Evolutionary conservation across 108 stramenopile species (phyloP).

Genomic region (Cylindrotheca fusiformis): DNA sequence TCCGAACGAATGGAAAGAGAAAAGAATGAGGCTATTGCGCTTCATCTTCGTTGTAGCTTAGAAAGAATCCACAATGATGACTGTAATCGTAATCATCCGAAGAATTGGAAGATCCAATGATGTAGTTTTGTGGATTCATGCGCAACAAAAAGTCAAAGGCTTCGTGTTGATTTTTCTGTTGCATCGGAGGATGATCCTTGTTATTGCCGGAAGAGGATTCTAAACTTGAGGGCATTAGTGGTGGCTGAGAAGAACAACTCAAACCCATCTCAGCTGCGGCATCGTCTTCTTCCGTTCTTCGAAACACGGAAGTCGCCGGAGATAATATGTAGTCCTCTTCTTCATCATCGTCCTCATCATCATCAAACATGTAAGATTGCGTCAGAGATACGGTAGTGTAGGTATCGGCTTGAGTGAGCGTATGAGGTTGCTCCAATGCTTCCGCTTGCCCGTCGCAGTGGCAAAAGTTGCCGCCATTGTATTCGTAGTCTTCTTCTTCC

Average conservation of each 20-base stretch:
- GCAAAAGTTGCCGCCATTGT: not conserved
- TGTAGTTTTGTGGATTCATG: conserved; percentile 26
- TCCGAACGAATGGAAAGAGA: too few species aligned
- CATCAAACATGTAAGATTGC: conserved; percentile 1
- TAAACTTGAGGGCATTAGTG: not conserved
- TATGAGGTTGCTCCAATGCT: not conserved
- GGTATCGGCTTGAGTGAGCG: conserved; percentile 12
- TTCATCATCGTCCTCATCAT: conserved; percentile 1
- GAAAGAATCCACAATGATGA: too few species aligned
- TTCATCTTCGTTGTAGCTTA: too few species aligned
- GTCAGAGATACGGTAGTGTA: conserved; percentile 16
- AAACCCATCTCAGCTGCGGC: not conserved
- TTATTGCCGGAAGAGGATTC: not conserved
- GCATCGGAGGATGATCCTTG: too few species aligned
- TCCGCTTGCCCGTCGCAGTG: not conserved
- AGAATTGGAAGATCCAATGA: conserved; percentile 1
- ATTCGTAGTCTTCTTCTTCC: not conserved
- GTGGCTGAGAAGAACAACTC: not conserved
- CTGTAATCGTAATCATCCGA: not conserved
- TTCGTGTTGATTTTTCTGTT: not conserved
- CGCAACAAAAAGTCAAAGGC: conserved; percentile 6
- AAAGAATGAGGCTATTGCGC: too few species aligned
- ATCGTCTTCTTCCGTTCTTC: not conserved
- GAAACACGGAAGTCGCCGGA: not conserved
- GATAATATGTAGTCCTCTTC: not conserved